Conservation (phyloP, 2,329 filamentous ascomycete genomes). For the Aureobasidium uvarum region DNA sequence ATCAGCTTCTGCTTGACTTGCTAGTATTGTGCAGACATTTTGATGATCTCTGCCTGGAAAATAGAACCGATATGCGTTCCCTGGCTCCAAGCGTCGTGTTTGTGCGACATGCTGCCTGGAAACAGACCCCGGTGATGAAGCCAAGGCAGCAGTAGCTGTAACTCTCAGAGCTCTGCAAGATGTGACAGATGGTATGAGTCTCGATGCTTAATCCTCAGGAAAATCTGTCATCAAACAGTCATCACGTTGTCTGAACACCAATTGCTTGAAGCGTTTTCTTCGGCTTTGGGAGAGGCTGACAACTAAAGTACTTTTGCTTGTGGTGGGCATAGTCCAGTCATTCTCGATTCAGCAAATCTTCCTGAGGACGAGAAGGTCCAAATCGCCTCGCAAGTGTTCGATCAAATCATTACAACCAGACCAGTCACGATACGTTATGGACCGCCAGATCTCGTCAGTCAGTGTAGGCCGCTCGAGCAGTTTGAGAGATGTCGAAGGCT, state of each 20-base stretch:
- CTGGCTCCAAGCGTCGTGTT: neutral
- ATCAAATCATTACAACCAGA: neutral
- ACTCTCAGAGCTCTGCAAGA: neutral
- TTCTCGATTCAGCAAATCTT: neutral
- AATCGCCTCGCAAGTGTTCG: neutral
- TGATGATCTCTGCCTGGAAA: neutral
- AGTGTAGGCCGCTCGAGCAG: neutral
- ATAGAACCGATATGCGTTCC: neutral
- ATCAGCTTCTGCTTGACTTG: no score
- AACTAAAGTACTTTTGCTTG: slow-evolving; percentile 5
- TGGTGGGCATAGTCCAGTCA: slow-evolving; percentile 12
- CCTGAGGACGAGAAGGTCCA: neutral
- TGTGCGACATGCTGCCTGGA: slow-evolving; percentile 13
- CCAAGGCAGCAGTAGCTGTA: neutral
- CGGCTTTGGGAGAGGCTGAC: neutral
- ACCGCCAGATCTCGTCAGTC: no score
- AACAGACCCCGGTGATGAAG: neutral
- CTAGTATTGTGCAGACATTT: neutral
- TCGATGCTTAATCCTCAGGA: no score
- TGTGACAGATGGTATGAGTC: neutral
- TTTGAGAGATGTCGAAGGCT: no score
- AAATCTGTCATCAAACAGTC: neutral
- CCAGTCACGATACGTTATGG: slow-evolving; percentile 24
- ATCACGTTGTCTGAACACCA: neutral
- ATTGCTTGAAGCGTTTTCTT: neutral